Base-by-base conservation (phyloP, 495 filamentous ascomycete species). In the Podospora anserina region DNA sequence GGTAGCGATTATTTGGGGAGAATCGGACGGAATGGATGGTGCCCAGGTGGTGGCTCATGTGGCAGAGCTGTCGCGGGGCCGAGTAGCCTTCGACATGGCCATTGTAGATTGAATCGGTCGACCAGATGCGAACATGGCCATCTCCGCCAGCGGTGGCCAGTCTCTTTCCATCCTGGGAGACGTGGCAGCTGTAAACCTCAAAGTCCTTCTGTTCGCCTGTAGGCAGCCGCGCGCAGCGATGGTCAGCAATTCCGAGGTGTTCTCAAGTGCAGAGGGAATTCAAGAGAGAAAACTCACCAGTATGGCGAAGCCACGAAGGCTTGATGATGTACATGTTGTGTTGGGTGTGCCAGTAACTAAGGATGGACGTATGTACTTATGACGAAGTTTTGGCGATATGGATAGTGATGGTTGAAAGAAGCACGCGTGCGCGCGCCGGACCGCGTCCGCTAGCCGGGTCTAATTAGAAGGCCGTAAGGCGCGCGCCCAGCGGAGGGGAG, bases 1-100 rank as follows among this genome's bases (percentile, higher is more conserved):
- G 86, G 75, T 97, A 98, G 74, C 90, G 91, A 44, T 92, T 91
- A 74, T 94, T 97, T 5, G 91, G 90, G 16, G 94, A 96, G 79
- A 99, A 99, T 63, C 95, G 91, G 62, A 98, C 95, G 0, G 93
- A 92, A 77, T 97, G 93, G 68, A 99, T 97, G 16, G 95, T 97
- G 54, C 95, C 95, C 5, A 96, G 93, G 78, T 99, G 95, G 72
- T 97, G 92, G 87, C 93, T 97, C 88, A 99, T 92, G 69, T 94
- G 94, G 72, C 94, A 96, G 64, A 99, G 86, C 80, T 99, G 95
- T 74, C 92, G 92, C 26, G 95, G 96, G 74, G 94, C 91, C 64
- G 80, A 84, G 75, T 86, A 87, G 68, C 86, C 87, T 18, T 87
- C 80, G 64, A 96, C 85, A 62, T 85, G 83, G 63, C 92, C 88